phyloP scores from a whole-genome alignment of 495 filamentous ascomycete genomes.

The Aspergillus sclerotioniger region DNA sequence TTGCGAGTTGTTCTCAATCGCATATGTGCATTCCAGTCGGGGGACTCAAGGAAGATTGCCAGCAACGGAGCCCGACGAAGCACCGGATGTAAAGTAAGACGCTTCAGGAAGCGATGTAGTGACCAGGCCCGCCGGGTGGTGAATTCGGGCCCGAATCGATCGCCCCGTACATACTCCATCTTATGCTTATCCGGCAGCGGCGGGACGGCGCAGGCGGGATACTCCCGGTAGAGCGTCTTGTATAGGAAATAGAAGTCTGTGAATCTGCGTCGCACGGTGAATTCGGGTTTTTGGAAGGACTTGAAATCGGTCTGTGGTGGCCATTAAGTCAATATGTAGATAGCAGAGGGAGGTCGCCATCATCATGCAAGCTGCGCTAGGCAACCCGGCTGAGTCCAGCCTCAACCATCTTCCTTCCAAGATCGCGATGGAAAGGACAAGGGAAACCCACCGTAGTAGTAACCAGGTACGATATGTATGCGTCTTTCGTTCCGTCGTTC shows the following conservation, averaged over 20 bases:
- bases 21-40: constrained; percentile 97
- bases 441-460: constrained; percentile 72
- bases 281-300: constrained; percentile 77
- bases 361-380: neutral
- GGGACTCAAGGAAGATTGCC: constrained; percentile 83
- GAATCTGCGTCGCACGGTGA: constrained; percentile 81
- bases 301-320: constrained; percentile 78
- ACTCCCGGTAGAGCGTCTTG: constrained; percentile 82
- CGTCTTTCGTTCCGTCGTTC: constrained; percentile 95
- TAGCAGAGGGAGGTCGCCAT: constrained; percentile 1
- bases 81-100: constrained; percentile 82
- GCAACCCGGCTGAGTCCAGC: neutral
- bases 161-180: constrained; percentile 95
- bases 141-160: constrained; percentile 92
- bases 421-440: neutral
- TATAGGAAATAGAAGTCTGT: constrained; percentile 97
- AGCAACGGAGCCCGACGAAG: constrained; percentile 81
- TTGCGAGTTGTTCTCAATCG: constrained; percentile 64
- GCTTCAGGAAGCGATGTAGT: constrained; percentile 85
- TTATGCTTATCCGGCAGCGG: constrained; percentile 98
- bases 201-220: constrained; percentile 87
- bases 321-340: constrained; percentile 17
- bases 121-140: constrained; percentile 88
- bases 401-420: neutral
- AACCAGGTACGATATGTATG: constrained; percentile 92